Evolutionary conservation across 108 stramenopile genomes (phyloP), one percentile per base, ranked within the genome.

Genomic region (Discostella pseudostelligera): DNA sequence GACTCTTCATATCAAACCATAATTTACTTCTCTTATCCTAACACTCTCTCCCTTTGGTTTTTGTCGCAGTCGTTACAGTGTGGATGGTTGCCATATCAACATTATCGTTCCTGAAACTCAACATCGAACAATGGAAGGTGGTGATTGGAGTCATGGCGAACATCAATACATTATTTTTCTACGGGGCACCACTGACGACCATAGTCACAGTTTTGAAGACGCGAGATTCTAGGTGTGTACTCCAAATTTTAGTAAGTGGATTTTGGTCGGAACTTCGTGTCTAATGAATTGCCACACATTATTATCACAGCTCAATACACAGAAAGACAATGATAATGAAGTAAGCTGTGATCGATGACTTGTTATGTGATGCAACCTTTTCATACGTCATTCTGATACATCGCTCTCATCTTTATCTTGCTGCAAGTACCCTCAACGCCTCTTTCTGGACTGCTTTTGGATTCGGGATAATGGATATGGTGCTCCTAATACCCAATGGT

Each of bases 111-210:
- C 68, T 77, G 2, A 55, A 72, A 29, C 24, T 73, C 48, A 37
- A 36, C 0, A 39, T 51, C 0, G 42, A 44, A 14, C 47, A 78
- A 74, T 22, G 68, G 48, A 69, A 83, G 68, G 43, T 76, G 12
- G 62, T 92, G 11, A 79, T 93, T 43, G 92, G 88, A 11, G 42
- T 76, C 39, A 39, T 70, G 4, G 85, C 85, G 19, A 93, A 93
- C 70, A 56, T 83, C 53, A 89, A 87, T 70, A 60, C 87, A 7
- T 64, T 89, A 40, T 87, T 93, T 51, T 93, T 93, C 51, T 93
- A 89, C 56, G 92, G 88, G 3, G 92, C 92, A 5, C 92, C 92
- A 14, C 72, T 93, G 3, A 80, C 82, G 9, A 88, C 82, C 11
- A 88, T 93, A 39, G 44, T 62, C 7, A 66, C 59, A n/a, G 92